Conservation (phyloP, 2,329 filamentous ascomycete genomes). For the Rhexocercosporidium sp. region DNA sequence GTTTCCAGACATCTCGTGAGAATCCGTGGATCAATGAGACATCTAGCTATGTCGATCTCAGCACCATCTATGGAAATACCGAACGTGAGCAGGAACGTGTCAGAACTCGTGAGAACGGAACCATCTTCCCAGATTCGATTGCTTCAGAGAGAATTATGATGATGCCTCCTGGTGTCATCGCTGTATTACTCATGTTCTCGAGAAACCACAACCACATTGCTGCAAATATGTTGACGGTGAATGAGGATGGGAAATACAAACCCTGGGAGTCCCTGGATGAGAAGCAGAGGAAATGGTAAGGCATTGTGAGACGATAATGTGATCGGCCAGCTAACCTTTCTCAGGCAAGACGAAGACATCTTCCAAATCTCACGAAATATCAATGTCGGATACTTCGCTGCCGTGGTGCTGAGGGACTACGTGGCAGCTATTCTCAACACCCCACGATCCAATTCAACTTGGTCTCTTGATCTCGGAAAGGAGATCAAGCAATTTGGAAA, state of each 20-base stretch:
- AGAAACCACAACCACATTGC: slow-evolving; percentile 52
- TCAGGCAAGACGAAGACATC: slow-evolving; percentile 53
- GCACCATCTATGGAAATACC: slow-evolving; percentile 52
- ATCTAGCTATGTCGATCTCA: slow-evolving; percentile 53
- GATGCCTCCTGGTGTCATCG: slow-evolving; percentile 53
- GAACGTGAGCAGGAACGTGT: slow-evolving; percentile 48
- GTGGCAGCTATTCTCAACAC: slow-evolving; percentile 52
- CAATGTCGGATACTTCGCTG: slow-evolving; percentile 53
- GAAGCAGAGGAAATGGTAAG: slow-evolving; percentile 46
- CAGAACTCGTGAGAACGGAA: slow-evolving; percentile 50
- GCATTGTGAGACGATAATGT: neutral
- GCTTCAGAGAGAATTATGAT: slow-evolving; percentile 53
- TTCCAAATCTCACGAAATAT: slow-evolving; percentile 53
- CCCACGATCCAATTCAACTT: slow-evolving; percentile 50
- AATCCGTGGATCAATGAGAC: slow-evolving; percentile 52
- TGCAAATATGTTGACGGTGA: slow-evolving; percentile 47
- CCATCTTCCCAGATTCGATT: slow-evolving; percentile 50
- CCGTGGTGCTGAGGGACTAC: slow-evolving; percentile 52
- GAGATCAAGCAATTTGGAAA: slow-evolving; percentile 50
- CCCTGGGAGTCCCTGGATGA: slow-evolving; percentile 46
- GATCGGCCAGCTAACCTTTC: neutral
- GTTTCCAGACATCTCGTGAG: slow-evolving; percentile 49
- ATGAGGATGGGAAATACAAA: slow-evolving; percentile 51
- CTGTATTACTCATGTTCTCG: slow-evolving; percentile 49
- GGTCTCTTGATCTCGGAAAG: slow-evolving; percentile 51